Evolutionary conservation across 169 alveolate genomes (phyloP).

Genomic region (Plasmodium berghei): DNA sequence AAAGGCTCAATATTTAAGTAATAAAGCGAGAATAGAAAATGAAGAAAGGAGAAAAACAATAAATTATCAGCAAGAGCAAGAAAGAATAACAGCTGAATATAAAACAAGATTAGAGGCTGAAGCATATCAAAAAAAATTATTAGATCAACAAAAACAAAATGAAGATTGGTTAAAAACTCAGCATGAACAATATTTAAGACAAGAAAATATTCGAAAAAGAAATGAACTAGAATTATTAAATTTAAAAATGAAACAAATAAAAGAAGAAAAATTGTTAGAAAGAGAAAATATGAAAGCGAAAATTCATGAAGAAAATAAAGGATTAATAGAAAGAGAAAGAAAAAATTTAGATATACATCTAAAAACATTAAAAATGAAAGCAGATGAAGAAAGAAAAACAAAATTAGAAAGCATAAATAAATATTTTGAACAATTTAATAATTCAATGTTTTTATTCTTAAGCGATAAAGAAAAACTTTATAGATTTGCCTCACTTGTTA

Average conservation of each 20-base stretch:
- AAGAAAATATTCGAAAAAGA: slow-evolving; percentile 91
- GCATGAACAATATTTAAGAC: slow-evolving; percentile 93
- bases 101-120: slow-evolving; percentile 93
- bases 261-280: slow-evolving; percentile 88
- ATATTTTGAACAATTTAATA: slow-evolving; percentile 87
- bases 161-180: slow-evolving; percentile 94
- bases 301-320: slow-evolving; percentile 88
- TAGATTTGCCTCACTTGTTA: slow-evolving; percentile 56
- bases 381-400: slow-evolving; percentile 93
- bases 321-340: slow-evolving; percentile 86
- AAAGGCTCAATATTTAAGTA: slow-evolving; percentile 77
- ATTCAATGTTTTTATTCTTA: slow-evolving; percentile 83
- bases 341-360: slow-evolving; percentile 87
- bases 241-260: slow-evolving; percentile 84
- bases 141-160: slow-evolving; percentile 94
- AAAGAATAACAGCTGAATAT: slow-evolving; percentile 94
- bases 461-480: slow-evolving; percentile 86
- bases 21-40: slow-evolving; percentile 88
- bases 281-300: slow-evolving; percentile 90
- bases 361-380: slow-evolving; percentile 86
- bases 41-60: slow-evolving; percentile 94
- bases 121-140: slow-evolving; percentile 92
- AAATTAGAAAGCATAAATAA: slow-evolving; percentile 89
- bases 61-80: slow-evolving; percentile 94
- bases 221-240: slow-evolving; percentile 88